Base-by-base conservation (phyloP, 306 rosid species). In the Rosa lucieae region DNA sequence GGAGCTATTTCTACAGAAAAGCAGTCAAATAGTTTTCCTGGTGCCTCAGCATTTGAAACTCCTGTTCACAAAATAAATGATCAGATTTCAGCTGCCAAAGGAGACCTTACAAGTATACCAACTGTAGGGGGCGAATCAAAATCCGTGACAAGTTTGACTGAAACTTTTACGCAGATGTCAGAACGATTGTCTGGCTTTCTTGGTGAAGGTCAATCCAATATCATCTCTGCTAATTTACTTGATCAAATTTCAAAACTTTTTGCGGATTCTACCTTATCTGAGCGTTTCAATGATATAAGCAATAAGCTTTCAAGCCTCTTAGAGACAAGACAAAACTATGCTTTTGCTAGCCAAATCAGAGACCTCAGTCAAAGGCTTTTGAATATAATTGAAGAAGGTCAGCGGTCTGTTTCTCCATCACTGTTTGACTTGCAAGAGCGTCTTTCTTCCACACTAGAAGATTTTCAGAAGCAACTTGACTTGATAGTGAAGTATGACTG, bases 381-480 rank as follows among this genome's bases (percentile, higher is more conserved):
- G 53, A 84, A 82, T 77, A 90, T 95, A 59, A 87, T 95, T 53
- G 98, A 95, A 80, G 99, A 93, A 72, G 91, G 93, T 52, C 99
- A 95, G 86, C 89, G 77, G 70, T 95, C 98, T 66, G 96, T 95
- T 86, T 88, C 98, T 37, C 98, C 98, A 74, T 97, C 86, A 74
- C 70, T 95, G 81, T 90, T 89, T 84, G 87, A 95, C 84, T 85
- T 95, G 84, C 98, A 95, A 87, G 89, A 89, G 80, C 97, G 94
- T 56, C 86, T 95, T 78, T 78, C 84, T 84, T 87, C 97, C 48
- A 91, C 96, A 18, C 59, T 95, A 72, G 99, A 95, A 73, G 99
- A 95, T 79, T 95, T 93, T 86, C 98, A 93, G 88, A 93, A 92
- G 81, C 98, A 95, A 84, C 93, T 95, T 80, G 99, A 95, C 81